Conservation (phyloP, 2,329 filamentous ascomycete genomes). For the Claviceps purpurea region DNA sequence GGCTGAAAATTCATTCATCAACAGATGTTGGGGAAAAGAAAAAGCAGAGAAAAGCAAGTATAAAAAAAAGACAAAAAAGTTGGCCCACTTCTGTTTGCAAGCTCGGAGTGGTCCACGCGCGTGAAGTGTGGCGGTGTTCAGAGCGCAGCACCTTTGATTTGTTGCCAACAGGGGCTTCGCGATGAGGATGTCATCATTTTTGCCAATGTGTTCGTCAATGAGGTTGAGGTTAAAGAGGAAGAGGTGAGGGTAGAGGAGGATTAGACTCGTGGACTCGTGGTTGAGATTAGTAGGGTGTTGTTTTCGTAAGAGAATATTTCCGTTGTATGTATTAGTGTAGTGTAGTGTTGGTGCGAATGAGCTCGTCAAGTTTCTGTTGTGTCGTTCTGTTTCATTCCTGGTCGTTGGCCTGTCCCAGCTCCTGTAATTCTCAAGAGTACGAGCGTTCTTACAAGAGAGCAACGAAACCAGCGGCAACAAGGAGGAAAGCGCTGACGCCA, state of each 20-base stretch:
- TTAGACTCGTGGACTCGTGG: slow-evolving; percentile 20
- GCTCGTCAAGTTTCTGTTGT: neutral
- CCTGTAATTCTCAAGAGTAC: neutral
- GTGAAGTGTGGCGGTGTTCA: neutral
- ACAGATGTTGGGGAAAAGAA: slow-evolving; percentile 5
- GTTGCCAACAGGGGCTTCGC: neutral
- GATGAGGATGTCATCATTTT: neutral
- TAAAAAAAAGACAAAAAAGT: slow-evolving; percentile 4
- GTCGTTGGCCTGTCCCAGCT: neutral
- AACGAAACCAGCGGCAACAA: slow-evolving; percentile 21
- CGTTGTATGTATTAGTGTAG: slow-evolving; percentile 1
- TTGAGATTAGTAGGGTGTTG: slow-evolving; percentile 12
- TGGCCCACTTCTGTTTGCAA: slow-evolving; percentile 11
- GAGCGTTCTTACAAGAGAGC: slow-evolving; percentile 20
- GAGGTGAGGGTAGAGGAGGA: neutral
- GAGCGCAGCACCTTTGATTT: neutral
- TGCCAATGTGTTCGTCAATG: neutral
- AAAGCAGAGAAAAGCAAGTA: no score
- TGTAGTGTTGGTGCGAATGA: slow-evolving; percentile 2
- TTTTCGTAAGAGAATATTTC: slow-evolving; percentile 3
- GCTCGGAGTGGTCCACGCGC: neutral
- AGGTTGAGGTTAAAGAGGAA: neutral
- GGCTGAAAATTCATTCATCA: neutral
- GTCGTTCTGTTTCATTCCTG: neutral
- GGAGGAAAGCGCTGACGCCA: slow-evolving; percentile 23